phyloP scores from a whole-genome alignment of 495 filamentous ascomycete species.

The Barbatosphaeria neglecta region DNA sequence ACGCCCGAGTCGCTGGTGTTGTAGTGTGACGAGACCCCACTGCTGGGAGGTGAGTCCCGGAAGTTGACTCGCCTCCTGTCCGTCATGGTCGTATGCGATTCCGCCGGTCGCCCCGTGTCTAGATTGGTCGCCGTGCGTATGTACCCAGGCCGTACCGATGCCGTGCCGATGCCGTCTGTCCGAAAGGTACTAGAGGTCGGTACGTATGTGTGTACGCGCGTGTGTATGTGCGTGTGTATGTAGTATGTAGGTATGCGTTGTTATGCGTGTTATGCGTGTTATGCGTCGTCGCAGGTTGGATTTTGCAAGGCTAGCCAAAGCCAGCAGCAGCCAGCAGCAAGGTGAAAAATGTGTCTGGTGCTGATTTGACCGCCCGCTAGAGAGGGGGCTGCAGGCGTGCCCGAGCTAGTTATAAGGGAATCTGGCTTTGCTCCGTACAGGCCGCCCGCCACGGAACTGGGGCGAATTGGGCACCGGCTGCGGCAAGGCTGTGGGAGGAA shows the following conservation, averaged over 20 bases:
- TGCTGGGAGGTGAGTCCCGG: constrained; percentile 15
- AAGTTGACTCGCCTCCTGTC: constrained; percentile 20
- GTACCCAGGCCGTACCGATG: too few relatives aligned
- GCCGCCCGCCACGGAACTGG: constrained; percentile 7
- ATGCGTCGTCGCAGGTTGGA: not conserved
- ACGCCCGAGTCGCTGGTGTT: constrained; percentile 24
- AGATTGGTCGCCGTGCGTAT: not conserved
- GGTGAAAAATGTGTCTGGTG: constrained; percentile 23
- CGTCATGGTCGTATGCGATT: constrained; percentile 10
- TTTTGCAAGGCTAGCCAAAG: constrained; percentile 6
- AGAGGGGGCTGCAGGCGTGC: constrained; percentile 22
- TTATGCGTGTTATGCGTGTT: not conserved
- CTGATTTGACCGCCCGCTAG: constrained; percentile 23
- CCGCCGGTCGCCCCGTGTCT: not conserved
- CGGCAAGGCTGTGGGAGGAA: constrained; percentile 1
- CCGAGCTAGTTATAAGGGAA: constrained; percentile 13
- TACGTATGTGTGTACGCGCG: too few relatives aligned
- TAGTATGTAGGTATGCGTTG: too few relatives aligned
- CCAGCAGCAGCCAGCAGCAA: constrained; percentile 18
- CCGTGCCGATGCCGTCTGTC: too few relatives aligned
- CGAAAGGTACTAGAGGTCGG: too few relatives aligned
- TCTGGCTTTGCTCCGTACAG: constrained; percentile 11
- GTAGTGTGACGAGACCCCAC: constrained; percentile 14
- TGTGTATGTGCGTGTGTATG: too few relatives aligned
- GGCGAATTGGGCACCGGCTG: constrained; percentile 4